phyloP scores from a whole-genome alignment of 768 basidiomycete species.

The Phylloporus arenicola region DNA sequence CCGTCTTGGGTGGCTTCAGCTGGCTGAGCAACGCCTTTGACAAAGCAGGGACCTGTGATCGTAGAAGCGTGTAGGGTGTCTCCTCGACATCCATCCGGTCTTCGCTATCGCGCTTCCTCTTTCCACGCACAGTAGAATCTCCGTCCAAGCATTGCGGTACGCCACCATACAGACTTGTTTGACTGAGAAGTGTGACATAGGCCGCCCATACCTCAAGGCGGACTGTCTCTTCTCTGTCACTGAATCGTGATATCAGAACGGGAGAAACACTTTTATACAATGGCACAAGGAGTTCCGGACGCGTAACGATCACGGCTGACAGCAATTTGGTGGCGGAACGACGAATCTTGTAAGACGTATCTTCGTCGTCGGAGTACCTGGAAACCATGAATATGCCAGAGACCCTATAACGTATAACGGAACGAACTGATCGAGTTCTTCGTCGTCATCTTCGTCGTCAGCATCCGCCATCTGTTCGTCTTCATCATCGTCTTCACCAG shows the following conservation, averaged over 20 bases:
- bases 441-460: conserved; percentile 78
- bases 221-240: conserved; percentile 93
- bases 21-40: conserved; percentile 83
- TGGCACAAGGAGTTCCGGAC: conserved; percentile 75
- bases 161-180: conserved; percentile 77
- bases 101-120: conserved; percentile 73
- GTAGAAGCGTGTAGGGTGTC: conserved; percentile 66
- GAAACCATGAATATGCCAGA: background rate
- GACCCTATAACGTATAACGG: background rate
- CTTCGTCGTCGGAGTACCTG: conserved; percentile 97
- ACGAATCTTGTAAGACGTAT: conserved; percentile 96
- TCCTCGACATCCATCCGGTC: conserved; percentile 72
- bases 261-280: conserved; percentile 86
- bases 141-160: conserved; percentile 47
- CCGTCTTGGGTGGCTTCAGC: conserved; percentile 74
- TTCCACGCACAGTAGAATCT: conserved; percentile 47
- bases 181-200: conserved; percentile 74
- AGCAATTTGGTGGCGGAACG: conserved; percentile 90
- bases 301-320: conserved; percentile 78
- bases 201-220: conserved; percentile 89
- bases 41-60: conserved; percentile 68
- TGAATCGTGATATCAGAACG: conserved; percentile 84
- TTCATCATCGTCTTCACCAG: conserved; percentile 62
- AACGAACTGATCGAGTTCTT: conserved; percentile 71
- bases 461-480: conserved; percentile 56